Conservation (phyloP, 2,329 filamentous ascomycete species). For the Alternaria arbusti region DNA sequence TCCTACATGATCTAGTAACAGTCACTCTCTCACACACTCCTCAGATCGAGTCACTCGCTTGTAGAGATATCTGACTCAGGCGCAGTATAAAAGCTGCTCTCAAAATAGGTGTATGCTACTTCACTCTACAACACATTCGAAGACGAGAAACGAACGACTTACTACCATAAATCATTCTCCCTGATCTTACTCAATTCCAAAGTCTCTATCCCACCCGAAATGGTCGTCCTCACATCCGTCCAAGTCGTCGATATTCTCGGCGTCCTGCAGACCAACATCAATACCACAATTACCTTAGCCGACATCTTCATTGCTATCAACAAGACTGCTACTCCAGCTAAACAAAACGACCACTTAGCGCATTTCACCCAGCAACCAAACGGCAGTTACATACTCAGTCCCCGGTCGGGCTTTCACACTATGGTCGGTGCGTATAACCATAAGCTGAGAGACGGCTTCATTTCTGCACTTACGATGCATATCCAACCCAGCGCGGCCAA, state of each 20-base stretch:
- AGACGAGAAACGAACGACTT: neutral
- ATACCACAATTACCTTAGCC: no score
- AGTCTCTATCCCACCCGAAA: no score
- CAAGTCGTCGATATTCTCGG: no score
- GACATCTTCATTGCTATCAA: no score
- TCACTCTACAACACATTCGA: neutral
- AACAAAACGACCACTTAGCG: no score
- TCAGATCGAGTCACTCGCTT: accelerated
- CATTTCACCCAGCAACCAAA: no score
- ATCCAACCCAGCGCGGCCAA: accelerated
- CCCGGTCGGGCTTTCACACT: no score
- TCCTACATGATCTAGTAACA: neutral
- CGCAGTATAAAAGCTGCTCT: neutral
- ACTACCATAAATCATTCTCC: neutral
- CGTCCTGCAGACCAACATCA: no score
- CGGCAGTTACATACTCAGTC: neutral
- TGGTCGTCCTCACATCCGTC: no score
- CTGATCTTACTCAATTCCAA: no score
- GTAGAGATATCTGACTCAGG: neutral
- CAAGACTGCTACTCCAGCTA: no score
- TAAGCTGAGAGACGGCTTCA: accelerated
- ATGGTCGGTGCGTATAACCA: neutral
- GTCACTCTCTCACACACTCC: accelerated
- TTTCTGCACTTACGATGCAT: accelerated
- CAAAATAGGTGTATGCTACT: neutral